A percentile compares a stretch with the other conserved stretches of the same genome.
Conservation (phyloP, 768 basidiomycete genomes). For the Suillus weaverae region DNA sequence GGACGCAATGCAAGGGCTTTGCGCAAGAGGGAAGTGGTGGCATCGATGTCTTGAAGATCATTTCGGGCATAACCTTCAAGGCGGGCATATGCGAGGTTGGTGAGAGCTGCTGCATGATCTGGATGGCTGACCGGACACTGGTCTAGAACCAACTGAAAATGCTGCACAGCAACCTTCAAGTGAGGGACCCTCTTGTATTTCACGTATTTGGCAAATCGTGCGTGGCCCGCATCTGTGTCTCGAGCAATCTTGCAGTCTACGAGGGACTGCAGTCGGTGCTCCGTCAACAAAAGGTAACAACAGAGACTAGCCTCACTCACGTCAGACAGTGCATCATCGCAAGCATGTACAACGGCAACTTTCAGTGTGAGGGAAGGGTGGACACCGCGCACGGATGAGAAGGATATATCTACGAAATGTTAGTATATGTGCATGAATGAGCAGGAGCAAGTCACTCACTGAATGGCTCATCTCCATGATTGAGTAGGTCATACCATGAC, state of each 20-base stretch:
- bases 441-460: neutral
- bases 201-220: neutral
- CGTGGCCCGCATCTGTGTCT: neutral
- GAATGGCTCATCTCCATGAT: neutral
- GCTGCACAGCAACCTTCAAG: neutral
- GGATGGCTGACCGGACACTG: neutral
- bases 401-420: neutral
- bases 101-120: neutral
- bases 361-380: neutral
- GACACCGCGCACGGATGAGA: neutral
- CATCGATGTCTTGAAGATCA: neutral
- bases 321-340: neutral
- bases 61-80: neutral
- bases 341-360: neutral
- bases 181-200: neutral
- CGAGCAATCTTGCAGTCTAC: neutral
- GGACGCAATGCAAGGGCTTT: neutral
- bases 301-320: neutral
- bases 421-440: neutral
- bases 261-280: neutral
- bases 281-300: neutral
- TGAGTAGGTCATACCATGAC: neutral
- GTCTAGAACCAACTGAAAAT: neutral
- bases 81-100: neutral
- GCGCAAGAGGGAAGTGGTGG: neutral